phyloP scores from a whole-genome alignment of 73 alveolate species.

The Symbiodinium pilosum region DNA sequence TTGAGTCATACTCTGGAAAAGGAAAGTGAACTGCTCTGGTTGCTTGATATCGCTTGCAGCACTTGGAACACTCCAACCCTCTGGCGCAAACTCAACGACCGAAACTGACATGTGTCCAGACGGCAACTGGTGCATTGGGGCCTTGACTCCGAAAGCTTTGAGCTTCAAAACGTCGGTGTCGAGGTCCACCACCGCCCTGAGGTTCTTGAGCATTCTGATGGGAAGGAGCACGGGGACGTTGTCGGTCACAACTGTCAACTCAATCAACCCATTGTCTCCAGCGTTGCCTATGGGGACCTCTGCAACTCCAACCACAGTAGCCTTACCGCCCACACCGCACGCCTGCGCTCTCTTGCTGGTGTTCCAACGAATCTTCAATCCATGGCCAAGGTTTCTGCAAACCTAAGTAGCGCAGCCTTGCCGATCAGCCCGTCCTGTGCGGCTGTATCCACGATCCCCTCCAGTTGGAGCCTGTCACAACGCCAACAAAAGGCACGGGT shows the following conservation, averaged over 20 bases:
- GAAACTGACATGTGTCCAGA: slow-evolving; percentile 29
- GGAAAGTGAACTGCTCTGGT: background rate
- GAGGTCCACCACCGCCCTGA: background rate
- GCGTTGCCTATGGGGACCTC: background rate
- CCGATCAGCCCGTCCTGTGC: slow-evolving; percentile 53
- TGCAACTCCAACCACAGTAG: background rate
- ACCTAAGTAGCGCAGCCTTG: background rate
- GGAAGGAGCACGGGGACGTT: slow-evolving; percentile 27
- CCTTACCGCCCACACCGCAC: background rate
- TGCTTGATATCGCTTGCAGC: background rate
- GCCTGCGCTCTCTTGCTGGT: background rate
- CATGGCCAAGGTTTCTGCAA: background rate
- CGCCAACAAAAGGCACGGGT: background rate
- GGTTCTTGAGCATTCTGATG: background rate
- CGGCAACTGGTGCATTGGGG: background rate
- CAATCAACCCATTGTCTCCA: background rate
- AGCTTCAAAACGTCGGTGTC: background rate
- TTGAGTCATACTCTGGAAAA: background rate
- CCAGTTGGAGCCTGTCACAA: background rate
- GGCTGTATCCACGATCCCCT: slow-evolving; percentile 56
- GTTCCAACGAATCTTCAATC: background rate
- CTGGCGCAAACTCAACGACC: background rate
- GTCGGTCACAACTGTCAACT: slow-evolving; percentile 16
- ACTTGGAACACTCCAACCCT: background rate
- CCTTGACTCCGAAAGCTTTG: background rate